Conservation (phyloP, 2,329 filamentous ascomycete genomes). For the Ceratocystis variospora region DNA sequence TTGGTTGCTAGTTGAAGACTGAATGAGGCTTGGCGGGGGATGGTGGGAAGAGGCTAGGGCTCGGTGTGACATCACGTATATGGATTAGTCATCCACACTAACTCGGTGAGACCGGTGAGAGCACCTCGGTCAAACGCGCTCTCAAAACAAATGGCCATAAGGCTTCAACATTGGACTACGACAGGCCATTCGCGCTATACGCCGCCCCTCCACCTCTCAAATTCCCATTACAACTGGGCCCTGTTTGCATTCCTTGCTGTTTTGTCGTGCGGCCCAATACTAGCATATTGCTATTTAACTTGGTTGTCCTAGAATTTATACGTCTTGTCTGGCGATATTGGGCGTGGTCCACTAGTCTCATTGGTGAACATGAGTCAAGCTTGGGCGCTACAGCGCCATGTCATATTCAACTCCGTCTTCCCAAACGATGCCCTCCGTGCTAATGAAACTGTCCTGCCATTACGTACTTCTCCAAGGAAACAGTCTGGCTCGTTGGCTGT, state of each 20-base stretch:
- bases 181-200: background rate
- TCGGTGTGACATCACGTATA: background rate
- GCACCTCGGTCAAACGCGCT: background rate
- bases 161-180: background rate
- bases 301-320: background rate
- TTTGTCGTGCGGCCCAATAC: background rate
- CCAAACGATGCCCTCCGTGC: conserved; percentile 33
- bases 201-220: background rate
- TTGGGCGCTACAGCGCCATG: conserved; percentile 31
- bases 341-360: background rate
- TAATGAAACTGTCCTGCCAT: conserved; percentile 5
- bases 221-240: background rate
- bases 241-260: no score
- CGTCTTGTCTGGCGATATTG: background rate
- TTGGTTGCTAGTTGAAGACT: no score
- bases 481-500: background rate
- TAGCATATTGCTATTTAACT: background rate
- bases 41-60: background rate
- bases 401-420: conserved; percentile 44
- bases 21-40: no score
- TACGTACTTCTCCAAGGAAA: conserved; percentile 17
- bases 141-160: background rate
- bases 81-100: background rate
- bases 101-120: background rate
- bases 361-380: conserved; percentile 10